These are phyloP conservation scores for Protomyces inundatus DNA, from an alignment of 1,139 yeast species.

Conservation along the genomic window DNA sequence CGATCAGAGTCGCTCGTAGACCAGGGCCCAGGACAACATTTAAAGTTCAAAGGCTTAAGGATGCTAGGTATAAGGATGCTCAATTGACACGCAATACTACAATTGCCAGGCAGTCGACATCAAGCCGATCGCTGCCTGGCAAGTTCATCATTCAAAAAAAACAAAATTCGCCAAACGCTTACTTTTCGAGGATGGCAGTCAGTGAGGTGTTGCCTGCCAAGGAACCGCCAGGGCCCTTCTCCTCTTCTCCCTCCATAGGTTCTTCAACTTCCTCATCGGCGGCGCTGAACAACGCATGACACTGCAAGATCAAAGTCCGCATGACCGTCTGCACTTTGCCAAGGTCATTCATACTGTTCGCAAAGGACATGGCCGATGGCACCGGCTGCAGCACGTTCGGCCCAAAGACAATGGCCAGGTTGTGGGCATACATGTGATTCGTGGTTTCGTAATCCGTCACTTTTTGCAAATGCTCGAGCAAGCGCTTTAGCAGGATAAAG, in stretches of 20 bases:
- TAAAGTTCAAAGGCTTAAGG: too few species aligned
- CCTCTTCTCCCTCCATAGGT: neutral
- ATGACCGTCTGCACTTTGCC: slow-evolving; percentile 25
- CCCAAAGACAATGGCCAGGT: slow-evolving; percentile 88
- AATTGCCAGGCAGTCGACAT: neutral
- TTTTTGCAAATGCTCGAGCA: slow-evolving; percentile 51
- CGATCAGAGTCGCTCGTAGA: too few species aligned
- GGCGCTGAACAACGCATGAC: slow-evolving; percentile 21
- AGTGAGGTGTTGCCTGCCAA: neutral
- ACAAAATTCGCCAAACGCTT: neutral
- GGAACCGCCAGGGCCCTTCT: neutral
- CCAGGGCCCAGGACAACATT: too few species aligned
- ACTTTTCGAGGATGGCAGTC: neutral
- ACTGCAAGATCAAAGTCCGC: slow-evolving; percentile 23
- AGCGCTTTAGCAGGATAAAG: slow-evolving; percentile 59
- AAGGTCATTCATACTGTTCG: slow-evolving; percentile 18
- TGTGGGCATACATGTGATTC: slow-evolving; percentile 75
- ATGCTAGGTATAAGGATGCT: too few species aligned
- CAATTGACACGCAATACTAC: neutral
- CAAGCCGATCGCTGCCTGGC: too few species aligned
- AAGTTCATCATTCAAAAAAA: neutral
- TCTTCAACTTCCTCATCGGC: slow-evolving; percentile 4
- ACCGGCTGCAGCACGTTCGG: slow-evolving; percentile 57
- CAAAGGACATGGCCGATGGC: slow-evolving; percentile 15
- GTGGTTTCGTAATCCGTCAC: slow-evolving; percentile 60